phyloP scores from a whole-genome alignment of 2,329 filamentous ascomycete genomes.

The Claviceps sp. region DNA sequence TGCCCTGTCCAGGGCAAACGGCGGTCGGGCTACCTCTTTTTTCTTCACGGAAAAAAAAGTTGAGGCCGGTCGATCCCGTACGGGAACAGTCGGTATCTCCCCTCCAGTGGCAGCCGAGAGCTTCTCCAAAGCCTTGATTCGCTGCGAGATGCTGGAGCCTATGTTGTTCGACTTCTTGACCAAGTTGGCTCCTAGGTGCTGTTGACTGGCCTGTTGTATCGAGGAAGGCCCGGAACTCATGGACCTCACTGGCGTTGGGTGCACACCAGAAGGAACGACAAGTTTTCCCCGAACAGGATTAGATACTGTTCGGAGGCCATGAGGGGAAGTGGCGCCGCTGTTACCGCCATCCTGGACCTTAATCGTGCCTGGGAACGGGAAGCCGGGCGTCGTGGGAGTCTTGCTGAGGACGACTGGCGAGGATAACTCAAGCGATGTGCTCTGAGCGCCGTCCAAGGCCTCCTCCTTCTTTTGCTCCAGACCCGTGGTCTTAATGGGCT shows the following conservation, averaged over 20 bases:
- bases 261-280: conserved; percentile 31
- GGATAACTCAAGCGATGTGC: conserved; percentile 72
- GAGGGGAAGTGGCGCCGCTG: conserved; percentile 6
- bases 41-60: conserved; percentile 48
- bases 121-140: conserved; percentile 87
- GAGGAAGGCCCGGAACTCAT: conserved; percentile 44
- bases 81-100: conserved; percentile 12
- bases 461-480: conserved; percentile 44
- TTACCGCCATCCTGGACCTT: conserved; percentile 3
- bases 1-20: conserved; percentile 31
- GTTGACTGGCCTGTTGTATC: conserved; percentile 39
- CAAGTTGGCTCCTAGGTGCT: conserved; percentile 32
- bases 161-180: conserved; percentile 56
- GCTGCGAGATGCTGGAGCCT: conserved; percentile 81
- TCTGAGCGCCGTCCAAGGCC: conserved; percentile 73
- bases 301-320: conserved; percentile 34
- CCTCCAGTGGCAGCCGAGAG: conserved; percentile 34
- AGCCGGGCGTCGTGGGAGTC: conserved; percentile 63
- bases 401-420: conserved; percentile 66
- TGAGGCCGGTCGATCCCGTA: conserved; percentile 31
- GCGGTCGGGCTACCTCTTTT: conserved; percentile 30
- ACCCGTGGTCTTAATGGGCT: conserved; percentile 39
- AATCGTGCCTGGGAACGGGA: conserved; percentile 20
- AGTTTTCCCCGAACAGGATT: conserved; percentile 30
- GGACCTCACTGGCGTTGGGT: conserved; percentile 35